Percentiles rank a stretch among this genome's conserved stretches.
Conservation (phyloP, 179 eudicot genomes). For the Beta lomatogona region DNA sequence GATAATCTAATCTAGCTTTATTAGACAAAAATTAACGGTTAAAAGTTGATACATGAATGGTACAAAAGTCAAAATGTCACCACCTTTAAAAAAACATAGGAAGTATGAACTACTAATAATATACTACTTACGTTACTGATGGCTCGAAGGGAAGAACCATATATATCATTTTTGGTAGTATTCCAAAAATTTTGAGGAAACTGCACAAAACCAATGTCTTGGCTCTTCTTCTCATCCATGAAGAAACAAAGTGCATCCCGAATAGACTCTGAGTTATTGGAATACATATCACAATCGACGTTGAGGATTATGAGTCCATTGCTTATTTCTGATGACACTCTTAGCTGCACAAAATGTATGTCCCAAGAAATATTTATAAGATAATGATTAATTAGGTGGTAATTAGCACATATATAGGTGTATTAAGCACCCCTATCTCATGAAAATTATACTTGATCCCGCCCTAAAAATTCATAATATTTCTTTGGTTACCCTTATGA, state of each 20-base stretch:
- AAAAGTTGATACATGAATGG: too few relatives aligned
- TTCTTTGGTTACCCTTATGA: too few relatives aligned
- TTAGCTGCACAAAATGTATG: conserved; percentile 49
- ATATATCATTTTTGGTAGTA: conserved; percentile 64
- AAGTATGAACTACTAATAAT: not conserved
- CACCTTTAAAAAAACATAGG: too few relatives aligned
- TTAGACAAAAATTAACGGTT: too few relatives aligned
- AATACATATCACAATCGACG: conserved; percentile 91
- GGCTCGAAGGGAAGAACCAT: conserved; percentile 42
- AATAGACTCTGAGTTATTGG: conserved; percentile 58
- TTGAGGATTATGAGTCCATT: conserved; percentile 64
- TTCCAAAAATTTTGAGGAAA: conserved; percentile 67
- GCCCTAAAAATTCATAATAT: too few relatives aligned
- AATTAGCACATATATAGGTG: not conserved
- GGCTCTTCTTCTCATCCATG: conserved; percentile 76
- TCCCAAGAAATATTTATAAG: not conserved
- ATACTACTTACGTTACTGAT: conserved; percentile 43
- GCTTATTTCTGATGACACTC: conserved; percentile 87
- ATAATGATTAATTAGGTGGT: not conserved
- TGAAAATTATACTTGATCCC: too few relatives aligned
- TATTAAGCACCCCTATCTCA: not conserved
- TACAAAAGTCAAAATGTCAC: too few relatives aligned
- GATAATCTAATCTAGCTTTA: too few relatives aligned
- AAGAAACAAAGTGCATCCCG: conserved; percentile 79
- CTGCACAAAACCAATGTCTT: conserved; percentile 73